These are phyloP conservation scores for Corymbia calophylla DNA, from an alignment of 441 rosid genomes.

Conservation along the genomic window DNA sequence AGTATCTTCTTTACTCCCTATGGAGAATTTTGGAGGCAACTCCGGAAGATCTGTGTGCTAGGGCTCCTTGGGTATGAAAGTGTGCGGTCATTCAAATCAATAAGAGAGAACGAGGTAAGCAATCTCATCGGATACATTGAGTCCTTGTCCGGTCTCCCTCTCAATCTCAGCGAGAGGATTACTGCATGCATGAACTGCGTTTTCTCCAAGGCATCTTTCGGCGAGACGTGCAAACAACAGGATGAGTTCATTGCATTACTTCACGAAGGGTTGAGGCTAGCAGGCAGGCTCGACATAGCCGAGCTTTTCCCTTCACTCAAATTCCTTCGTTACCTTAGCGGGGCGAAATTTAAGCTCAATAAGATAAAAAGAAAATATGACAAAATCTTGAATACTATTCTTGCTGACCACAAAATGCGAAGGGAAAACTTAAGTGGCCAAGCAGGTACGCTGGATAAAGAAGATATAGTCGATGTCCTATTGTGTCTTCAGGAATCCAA, in stretches of 20 bases:
- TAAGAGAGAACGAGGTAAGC: neutral
- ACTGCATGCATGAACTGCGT: too few relatives aligned
- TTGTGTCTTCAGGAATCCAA: too few relatives aligned
- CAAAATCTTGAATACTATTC: neutral
- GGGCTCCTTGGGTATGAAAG: neutral
- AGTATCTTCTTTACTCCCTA: neutral
- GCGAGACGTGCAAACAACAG: too few relatives aligned
- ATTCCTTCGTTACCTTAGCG: neutral
- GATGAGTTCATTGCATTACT: too few relatives aligned
- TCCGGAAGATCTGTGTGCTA: neutral
- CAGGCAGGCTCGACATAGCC: too few relatives aligned
- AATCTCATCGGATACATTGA: neutral
- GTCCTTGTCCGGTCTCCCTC: neutral
- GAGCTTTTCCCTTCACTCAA: neutral
- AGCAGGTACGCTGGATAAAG: too few relatives aligned
- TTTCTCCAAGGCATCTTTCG: too few relatives aligned
- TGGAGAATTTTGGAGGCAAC: neutral
- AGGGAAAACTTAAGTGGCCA: neutral
- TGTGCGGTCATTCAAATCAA: neutral
- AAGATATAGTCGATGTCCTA: too few relatives aligned
- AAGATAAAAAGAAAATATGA: neutral
- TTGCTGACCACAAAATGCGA: neutral
- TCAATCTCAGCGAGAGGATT: neutral
- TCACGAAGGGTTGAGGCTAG: too few relatives aligned
- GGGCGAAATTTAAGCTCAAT: neutral